These are phyloP conservation scores for Flaveria bidentis DNA, from an alignment of 129 eudicot genomes.

Conservation along the genomic window DNA sequence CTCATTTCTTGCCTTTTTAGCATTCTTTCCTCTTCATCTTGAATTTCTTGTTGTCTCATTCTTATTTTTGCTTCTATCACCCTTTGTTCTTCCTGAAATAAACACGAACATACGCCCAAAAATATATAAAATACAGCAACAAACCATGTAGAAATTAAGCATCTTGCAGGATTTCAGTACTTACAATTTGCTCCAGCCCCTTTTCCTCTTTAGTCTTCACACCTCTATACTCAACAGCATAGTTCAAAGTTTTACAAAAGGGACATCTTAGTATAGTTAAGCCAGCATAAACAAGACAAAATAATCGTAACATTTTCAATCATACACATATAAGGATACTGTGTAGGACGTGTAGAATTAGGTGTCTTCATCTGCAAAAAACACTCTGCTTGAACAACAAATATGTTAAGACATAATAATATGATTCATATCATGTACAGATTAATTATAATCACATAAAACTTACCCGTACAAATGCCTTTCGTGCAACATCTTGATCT, in stretches of 20 bases:
- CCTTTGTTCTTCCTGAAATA: conserved; percentile 85
- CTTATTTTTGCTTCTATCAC: conserved; percentile 99
- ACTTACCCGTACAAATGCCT: conserved; percentile 95
- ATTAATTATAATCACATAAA: neutral
- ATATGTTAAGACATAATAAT: neutral
- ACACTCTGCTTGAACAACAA: conserved; percentile 58
- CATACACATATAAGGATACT: conserved; percentile 64
- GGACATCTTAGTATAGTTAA: conserved; percentile 79
- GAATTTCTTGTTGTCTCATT: conserved; percentile 85
- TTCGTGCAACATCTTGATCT: conserved; percentile 94
- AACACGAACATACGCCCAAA: neutral
- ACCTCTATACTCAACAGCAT: conserved; percentile 98
- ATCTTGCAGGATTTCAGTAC: conserved; percentile 12
- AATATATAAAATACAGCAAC: neutral
- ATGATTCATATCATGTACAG: neutral
- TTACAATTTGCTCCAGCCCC: conserved; percentile 89
- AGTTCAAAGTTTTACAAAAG: conserved; percentile 86
- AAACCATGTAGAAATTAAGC: neutral
- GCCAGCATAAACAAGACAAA: conserved; percentile 7
- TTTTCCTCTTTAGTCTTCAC: conserved; percentile 93
- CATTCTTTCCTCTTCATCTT: conserved; percentile 72
- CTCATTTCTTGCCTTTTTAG: conserved; percentile 48
- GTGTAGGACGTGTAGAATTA: conserved; percentile 87
- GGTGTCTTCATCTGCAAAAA: conserved; percentile 99
- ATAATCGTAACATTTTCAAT: neutral